A percentile compares a stretch with the other conserved stretches of the same genome.
Conservation (phyloP, 2,329 filamentous ascomycete genomes). For the Ophiostoma novo-ulmi region DNA sequence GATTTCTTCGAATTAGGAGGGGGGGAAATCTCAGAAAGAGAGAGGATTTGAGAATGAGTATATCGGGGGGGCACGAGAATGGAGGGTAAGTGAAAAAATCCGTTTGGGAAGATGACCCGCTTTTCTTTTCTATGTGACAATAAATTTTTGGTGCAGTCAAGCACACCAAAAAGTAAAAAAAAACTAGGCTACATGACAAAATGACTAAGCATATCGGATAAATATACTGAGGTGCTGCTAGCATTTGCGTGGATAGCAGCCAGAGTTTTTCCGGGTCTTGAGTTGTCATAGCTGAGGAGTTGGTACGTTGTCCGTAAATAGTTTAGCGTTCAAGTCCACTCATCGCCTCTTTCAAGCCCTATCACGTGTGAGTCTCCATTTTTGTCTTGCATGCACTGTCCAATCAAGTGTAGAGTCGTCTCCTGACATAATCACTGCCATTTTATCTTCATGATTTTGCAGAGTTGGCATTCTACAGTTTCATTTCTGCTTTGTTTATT, state of each 20-base stretch:
- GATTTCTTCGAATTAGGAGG: slow-evolving; percentile 17
- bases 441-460: not conserved
- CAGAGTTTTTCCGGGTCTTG: not conserved
- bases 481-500: no score
- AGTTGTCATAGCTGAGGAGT: not conserved
- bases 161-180: slow-evolving; percentile 28
- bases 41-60: slow-evolving; percentile 15
- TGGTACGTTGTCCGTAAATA: not conserved
- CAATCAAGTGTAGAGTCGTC: not conserved
- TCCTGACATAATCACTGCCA: not conserved
- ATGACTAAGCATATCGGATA: slow-evolving; percentile 14
- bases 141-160: slow-evolving; percentile 28
- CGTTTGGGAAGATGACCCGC: not conserved
- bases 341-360: slow-evolving; percentile 23
- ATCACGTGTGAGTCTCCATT: slow-evolving; percentile 24
- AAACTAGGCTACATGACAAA: slow-evolving; percentile 19
- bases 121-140: not conserved
- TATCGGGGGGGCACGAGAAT: slow-evolving; percentile 17
- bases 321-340: not conserved
- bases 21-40: slow-evolving; percentile 19
- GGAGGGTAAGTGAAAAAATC: slow-evolving; percentile 23
- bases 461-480: no score
- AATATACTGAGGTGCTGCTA: not conserved
- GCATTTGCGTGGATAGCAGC: not conserved
- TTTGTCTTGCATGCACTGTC: not conserved